phyloP scores from a whole-genome alignment of 148 eudicot species.

The Fagopyrum homotropicum region DNA sequence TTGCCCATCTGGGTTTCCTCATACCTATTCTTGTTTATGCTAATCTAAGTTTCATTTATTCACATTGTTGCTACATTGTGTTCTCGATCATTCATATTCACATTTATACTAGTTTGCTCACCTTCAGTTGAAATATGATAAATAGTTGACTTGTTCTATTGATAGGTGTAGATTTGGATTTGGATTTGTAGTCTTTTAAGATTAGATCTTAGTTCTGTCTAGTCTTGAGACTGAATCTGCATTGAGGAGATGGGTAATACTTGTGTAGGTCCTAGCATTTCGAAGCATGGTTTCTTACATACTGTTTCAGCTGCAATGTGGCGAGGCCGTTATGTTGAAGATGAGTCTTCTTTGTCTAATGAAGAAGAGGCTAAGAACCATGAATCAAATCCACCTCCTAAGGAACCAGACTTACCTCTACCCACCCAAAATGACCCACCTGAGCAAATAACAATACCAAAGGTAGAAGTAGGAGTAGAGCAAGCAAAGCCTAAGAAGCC shows the following conservation, averaged over 20 bases:
- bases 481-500: conserved; percentile 17
- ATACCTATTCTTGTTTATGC: background rate
- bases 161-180: conserved; percentile 9
- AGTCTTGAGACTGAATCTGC: conserved; percentile 6
- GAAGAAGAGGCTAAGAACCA: conserved; percentile 16
- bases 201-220: conserved; percentile 8
- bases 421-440: conserved; percentile 54
- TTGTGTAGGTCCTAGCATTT: conserved; percentile 54
- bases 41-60: background rate
- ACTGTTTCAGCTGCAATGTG: conserved; percentile 49
- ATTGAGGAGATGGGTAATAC: conserved; percentile 44
- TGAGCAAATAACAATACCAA: conserved; percentile 39
- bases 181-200: conserved; percentile 6
- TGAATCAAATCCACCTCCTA: conserved; percentile 14
- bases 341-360: conserved; percentile 20
- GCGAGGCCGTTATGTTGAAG: conserved; percentile 31
- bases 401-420: conserved; percentile 27
- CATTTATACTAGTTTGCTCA: background rate
- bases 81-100: background rate
- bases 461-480: conserved; percentile 31
- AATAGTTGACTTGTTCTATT: background rate
- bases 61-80: background rate
- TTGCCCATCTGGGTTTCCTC: conserved; percentile 7
- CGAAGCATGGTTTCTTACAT: conserved; percentile 43
- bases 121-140: background rate